Conservation (phyloP, 805 yeast genomes). For the Maudiozyma turicensis region DNA sequence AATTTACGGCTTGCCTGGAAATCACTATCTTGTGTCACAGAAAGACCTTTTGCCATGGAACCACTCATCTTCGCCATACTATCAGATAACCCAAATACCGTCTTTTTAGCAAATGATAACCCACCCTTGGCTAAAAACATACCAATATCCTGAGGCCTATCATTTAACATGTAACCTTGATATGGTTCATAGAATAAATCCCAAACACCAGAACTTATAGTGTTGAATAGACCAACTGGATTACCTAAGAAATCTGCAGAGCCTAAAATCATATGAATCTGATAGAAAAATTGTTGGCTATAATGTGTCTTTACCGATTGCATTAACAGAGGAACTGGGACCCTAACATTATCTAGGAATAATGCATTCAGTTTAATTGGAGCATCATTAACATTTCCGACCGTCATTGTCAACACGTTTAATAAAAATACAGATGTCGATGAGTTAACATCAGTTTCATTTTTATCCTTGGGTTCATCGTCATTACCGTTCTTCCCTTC, state of each 20-base stretch:
- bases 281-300: constrained; percentile 85
- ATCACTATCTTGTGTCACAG: constrained; percentile 76
- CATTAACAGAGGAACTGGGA: constrained; percentile 64
- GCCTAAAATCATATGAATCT: constrained; percentile 84
- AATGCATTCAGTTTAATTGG: constrained; percentile 85
- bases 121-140: constrained; percentile 96
- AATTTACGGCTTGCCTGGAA: constrained; percentile 77
- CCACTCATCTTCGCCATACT: constrained; percentile 90
- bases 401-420: constrained; percentile 88
- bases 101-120: constrained; percentile 82
- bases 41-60: constrained; percentile 85
- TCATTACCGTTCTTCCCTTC: neutral
- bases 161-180: constrained; percentile 88
- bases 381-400: constrained; percentile 95
- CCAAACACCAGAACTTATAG: constrained; percentile 87
- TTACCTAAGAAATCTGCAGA: constrained; percentile 95
- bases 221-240: constrained; percentile 93
- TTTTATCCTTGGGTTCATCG: neutral
- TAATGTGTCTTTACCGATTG: constrained; percentile 76
- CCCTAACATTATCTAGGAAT: constrained; percentile 79
- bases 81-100: constrained; percentile 91
- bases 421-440: constrained; percentile 52
- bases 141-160: constrained; percentile 92
- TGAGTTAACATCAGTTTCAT: constrained; percentile 1
- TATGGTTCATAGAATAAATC: constrained; percentile 97